phyloP scores from a whole-genome alignment of 306 rosid genomes.

The Trifolium fragiferum region DNA sequence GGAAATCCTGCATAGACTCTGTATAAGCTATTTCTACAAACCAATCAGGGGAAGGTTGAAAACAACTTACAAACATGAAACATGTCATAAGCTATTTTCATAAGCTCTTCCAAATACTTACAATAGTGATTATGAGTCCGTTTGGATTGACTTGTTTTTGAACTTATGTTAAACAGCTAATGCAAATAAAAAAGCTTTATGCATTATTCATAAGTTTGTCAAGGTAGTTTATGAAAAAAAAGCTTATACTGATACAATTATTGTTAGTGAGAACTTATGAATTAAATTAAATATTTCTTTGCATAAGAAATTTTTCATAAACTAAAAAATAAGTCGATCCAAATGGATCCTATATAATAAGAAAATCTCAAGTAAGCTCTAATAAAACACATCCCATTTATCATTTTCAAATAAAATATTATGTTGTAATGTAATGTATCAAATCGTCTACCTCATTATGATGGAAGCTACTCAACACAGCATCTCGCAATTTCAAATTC shows the following conservation, averaged over 20 bases:
- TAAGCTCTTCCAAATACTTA: neutral
- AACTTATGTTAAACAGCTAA: too few species aligned
- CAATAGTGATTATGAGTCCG: neutral
- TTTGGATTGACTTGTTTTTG: too few species aligned
- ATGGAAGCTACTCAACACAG: constrained; percentile 86
- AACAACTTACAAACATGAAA: neutral
- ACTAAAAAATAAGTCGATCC: too few species aligned
- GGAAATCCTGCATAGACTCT: neutral
- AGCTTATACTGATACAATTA: too few species aligned
- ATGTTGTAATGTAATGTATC: neutral
- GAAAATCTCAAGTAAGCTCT: neutral
- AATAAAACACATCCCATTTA: neutral
- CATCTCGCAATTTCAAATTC: constrained; percentile 74
- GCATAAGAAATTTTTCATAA: too few species aligned
- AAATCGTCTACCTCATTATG: constrained; percentile 64
- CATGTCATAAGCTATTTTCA: neutral
- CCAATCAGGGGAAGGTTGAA: neutral
- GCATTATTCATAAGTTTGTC: too few species aligned
- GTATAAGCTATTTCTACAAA: neutral
- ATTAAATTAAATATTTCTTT: too few species aligned
- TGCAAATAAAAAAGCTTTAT: too few species aligned
- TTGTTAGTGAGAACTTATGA: too few species aligned
- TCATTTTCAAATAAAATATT: constrained; percentile 8
- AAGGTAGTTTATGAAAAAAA: too few species aligned
- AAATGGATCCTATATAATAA: neutral